These are phyloP conservation scores for Podospora fimiseda DNA, from an alignment of 495 filamentous ascomycete genomes.

Conservation along the genomic window DNA sequence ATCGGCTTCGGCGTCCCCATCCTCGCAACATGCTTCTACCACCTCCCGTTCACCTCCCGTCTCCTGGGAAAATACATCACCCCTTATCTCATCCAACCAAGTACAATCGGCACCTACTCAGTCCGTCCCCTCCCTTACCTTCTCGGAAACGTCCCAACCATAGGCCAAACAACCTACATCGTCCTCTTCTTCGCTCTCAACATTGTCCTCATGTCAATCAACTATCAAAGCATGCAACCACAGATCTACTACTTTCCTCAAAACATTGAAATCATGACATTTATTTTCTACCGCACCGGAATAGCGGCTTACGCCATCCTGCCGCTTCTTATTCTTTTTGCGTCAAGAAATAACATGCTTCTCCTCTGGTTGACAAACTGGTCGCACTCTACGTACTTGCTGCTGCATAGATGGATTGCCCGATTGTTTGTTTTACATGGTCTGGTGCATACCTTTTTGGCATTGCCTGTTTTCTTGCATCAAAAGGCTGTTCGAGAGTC, in stretches of 20 bases:
- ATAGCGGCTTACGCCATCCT: slow-evolving; percentile 24
- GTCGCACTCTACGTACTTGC: slow-evolving; percentile 39
- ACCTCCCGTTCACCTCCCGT: slow-evolving; percentile 6
- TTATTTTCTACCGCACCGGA: slow-evolving; percentile 37
- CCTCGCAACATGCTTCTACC: slow-evolving; percentile 3
- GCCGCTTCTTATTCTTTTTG: slow-evolving; percentile 34
- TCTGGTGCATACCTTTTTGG: slow-evolving; percentile 23
- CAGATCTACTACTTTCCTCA: slow-evolving; percentile 21
- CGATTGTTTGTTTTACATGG: slow-evolving; percentile 32
- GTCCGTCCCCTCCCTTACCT: slow-evolving; percentile 17
- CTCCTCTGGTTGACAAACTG: slow-evolving; percentile 40
- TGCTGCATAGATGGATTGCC: slow-evolving; percentile 46
- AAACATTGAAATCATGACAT: slow-evolving; percentile 29
- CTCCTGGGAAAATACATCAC: not conserved
- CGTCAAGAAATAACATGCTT: slow-evolving; percentile 41
- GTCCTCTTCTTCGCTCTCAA: slow-evolving; percentile 34
- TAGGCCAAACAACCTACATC: slow-evolving; percentile 36
- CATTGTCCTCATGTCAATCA: slow-evolving; percentile 30
- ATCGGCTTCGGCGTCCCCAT: slow-evolving; percentile 2
- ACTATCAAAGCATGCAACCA: slow-evolving; percentile 20
- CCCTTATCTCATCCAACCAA: slow-evolving; percentile 18
- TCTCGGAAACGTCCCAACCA: slow-evolving; percentile 32
- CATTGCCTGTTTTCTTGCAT: not conserved
- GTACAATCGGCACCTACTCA: slow-evolving; percentile 14
- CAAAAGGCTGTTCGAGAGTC: not conserved